Conservation (phyloP, 768 basidiomycete species). For the Trametopsis cervina region DNA sequence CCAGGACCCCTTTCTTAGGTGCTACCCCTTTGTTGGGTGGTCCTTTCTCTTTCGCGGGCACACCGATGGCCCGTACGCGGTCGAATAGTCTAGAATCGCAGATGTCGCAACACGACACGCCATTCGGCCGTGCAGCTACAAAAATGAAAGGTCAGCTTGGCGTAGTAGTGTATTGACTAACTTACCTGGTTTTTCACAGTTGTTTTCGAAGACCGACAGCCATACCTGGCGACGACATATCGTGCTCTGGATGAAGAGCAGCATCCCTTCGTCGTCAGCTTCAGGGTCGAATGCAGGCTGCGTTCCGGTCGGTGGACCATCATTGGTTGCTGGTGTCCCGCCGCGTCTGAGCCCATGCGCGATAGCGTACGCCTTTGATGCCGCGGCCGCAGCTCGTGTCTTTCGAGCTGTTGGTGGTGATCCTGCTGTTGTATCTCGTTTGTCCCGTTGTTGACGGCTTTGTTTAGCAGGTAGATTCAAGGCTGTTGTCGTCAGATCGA, state of each 20-base stretch:
- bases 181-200: background rate
- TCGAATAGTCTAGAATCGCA: constrained; percentile 6
- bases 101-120: constrained; percentile 10
- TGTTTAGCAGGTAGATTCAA: background rate
- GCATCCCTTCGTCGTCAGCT: constrained; percentile 24
- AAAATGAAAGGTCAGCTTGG: background rate
- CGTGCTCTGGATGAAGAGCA: constrained; percentile 22
- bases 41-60: background rate
- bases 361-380: constrained; percentile 8
- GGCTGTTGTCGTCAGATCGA: background rate
- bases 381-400: background rate
- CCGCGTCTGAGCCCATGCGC: constrained; percentile 8
- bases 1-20: constrained; percentile 2
- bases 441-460: background rate
- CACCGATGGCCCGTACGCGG: background rate
- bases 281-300: constrained; percentile 9
- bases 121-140: background rate
- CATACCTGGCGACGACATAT: constrained; percentile 21
- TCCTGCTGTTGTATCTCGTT: background rate
- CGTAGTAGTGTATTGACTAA: constrained; percentile 5
- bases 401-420: background rate
- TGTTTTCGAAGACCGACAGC: constrained; percentile 16
- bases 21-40: background rate
- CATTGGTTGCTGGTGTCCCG: background rate
- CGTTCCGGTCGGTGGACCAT: background rate